Percentiles rank a stretch among this genome's conserved stretches.
phyloP scores from a whole-genome alignment of 768 basidiomycete genomes.

The Lactarius vividus region DNA sequence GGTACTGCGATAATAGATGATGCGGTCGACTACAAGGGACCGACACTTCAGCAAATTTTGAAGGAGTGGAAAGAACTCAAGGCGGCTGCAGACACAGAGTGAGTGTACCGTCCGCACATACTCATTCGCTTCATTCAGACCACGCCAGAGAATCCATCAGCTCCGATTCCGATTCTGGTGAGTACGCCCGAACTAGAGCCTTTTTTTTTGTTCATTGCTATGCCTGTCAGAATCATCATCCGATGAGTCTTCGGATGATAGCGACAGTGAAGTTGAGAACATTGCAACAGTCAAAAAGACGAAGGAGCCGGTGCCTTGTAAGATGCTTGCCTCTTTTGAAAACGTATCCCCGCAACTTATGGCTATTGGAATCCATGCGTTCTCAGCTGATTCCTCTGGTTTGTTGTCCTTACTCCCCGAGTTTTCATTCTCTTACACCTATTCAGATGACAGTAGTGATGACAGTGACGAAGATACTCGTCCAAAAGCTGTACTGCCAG shows the following conservation, averaged over 20 bases:
- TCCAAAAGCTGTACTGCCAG: neutral
- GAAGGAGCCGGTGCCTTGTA: conserved; percentile 9
- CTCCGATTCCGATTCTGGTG: conserved; percentile 28
- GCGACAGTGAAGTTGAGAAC: conserved; percentile 4
- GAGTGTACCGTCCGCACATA: neutral
- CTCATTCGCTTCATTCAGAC: neutral
- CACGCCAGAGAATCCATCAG: conserved; percentile 22
- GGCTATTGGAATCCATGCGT: neutral
- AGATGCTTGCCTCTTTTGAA: conserved; percentile 14
- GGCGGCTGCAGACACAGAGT: conserved; percentile 17
- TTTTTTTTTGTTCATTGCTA: conserved; percentile 9
- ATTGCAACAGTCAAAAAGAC: conserved; percentile 1
- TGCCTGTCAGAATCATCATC: conserved; percentile 29
- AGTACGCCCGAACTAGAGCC: neutral
- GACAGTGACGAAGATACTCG: neutral
- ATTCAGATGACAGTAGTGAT: conserved; percentile 10
- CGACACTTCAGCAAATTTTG: conserved; percentile 63
- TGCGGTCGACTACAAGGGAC: conserved; percentile 44
- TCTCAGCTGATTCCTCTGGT: conserved; percentile 20
- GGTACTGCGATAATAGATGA: conserved; percentile 60
- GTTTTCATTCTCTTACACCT: neutral
- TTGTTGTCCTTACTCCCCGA: neutral
- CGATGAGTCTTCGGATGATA: conserved; percentile 28
- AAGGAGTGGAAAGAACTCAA: conserved; percentile 53
- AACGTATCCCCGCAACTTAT: conserved; percentile 17